These are phyloP conservation scores for Astragalus glycyphyllos DNA, from an alignment of 306 rosid species.

Conservation along the genomic window DNA sequence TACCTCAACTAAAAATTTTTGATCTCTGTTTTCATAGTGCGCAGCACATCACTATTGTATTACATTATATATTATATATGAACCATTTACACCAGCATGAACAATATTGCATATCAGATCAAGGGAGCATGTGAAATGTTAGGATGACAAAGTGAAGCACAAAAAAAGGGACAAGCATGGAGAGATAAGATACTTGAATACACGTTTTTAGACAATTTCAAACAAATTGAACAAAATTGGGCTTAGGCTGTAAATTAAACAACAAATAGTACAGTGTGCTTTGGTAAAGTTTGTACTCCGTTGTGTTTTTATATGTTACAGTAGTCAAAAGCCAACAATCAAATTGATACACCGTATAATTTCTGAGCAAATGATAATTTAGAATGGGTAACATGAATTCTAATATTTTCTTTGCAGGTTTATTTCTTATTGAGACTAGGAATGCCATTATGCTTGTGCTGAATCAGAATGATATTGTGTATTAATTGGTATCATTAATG, in stretches of 20 bases:
- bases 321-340: slow-evolving; percentile 20
- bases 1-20: not conserved
- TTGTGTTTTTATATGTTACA: slow-evolving; percentile 3
- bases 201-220: slow-evolving; percentile 5
- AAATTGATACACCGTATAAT: slow-evolving; percentile 15
- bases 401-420: slow-evolving; percentile 34
- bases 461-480: slow-evolving; percentile 35
- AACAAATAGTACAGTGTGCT: slow-evolving; percentile 5
- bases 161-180: not conserved
- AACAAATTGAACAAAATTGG: slow-evolving; percentile 17
- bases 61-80: slow-evolving; percentile 7
- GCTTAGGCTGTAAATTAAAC: not conserved
- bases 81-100: slow-evolving; percentile 25
- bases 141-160: slow-evolving; percentile 15
- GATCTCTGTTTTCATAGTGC: slow-evolving; percentile 20
- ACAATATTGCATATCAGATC: slow-evolving; percentile 23
- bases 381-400: slow-evolving; percentile 27
- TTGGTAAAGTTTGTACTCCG: slow-evolving; percentile 6
- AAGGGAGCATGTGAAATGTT: slow-evolving; percentile 28
- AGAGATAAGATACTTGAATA: slow-evolving; percentile 24
- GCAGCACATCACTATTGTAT: slow-evolving; percentile 19
- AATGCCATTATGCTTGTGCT: slow-evolving; percentile 39
- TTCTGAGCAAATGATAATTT: slow-evolving; percentile 29
- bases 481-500: slow-evolving; percentile 37
- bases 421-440: slow-evolving; percentile 33